A percentile compares a stretch with the other conserved stretches of the same genome.
phyloP scores from a whole-genome alignment of 2,329 filamentous ascomycete genomes.

The Nemania bipapillata region DNA sequence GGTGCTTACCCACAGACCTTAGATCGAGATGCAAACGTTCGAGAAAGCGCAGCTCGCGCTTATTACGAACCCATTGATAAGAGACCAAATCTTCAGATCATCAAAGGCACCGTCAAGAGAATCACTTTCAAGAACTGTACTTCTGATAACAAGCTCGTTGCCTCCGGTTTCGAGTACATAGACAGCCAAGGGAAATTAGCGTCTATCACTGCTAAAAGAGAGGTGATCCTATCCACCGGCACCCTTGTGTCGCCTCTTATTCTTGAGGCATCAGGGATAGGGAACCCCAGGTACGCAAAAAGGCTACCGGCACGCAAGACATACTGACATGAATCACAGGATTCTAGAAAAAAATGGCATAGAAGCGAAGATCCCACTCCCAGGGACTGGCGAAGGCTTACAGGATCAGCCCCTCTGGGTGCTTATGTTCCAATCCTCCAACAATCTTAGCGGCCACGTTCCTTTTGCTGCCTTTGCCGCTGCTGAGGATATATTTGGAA shows the following conservation, averaged over 20 bases:
- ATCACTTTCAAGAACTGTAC: conserved; percentile 47
- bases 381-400: conserved; percentile 65
- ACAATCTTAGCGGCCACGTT: conserved; percentile 39
- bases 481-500: conserved; percentile 52
- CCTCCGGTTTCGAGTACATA: conserved; percentile 54
- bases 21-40: conserved; percentile 52
- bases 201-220: conserved; percentile 56
- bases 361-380: conserved; percentile 56
- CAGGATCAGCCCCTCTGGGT: conserved; percentile 60
- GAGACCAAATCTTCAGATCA: conserved; percentile 54
- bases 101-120: conserved; percentile 54
- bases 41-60: conserved; percentile 57
- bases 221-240: conserved; percentile 62
- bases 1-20: conserved; percentile 55
- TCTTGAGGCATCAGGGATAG: conserved; percentile 65
- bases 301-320: too few species aligned
- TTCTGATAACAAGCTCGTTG: conserved; percentile 32
- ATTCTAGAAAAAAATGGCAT: conserved; percentile 58
- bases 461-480: conserved; percentile 53
- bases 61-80: conserved; percentile 55
- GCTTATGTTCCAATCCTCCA: conserved; percentile 44
- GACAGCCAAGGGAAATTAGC: conserved; percentile 52
- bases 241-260: conserved; percentile 63
- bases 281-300: conserved; percentile 52
- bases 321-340: too few species aligned